Evolutionary conservation across 352 stramenopile genomes (phyloP).

Genomic region (Thalassiosira mediterranea): DNA sequence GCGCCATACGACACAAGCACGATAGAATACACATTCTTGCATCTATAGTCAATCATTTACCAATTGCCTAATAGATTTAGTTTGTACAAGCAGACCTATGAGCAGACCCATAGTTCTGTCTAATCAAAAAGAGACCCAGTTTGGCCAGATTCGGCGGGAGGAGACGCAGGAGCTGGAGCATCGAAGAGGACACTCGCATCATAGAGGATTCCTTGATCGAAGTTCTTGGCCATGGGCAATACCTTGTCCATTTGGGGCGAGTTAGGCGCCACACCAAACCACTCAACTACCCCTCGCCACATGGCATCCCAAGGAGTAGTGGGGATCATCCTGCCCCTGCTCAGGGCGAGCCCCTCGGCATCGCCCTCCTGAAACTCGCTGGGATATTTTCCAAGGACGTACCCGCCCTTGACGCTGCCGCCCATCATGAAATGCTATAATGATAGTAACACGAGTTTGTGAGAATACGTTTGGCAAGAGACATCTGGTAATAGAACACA

Average conservation of each 20-base stretch:
- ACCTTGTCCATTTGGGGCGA: conserved; percentile 35
- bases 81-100: no score
- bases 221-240: conserved; percentile 45
- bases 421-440: conserved; percentile 52
- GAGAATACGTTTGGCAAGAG: no score
- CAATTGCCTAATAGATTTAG: no score
- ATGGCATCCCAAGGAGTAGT: conserved; percentile 72
- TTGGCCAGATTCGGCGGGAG: no score
- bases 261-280: conserved; percentile 51
- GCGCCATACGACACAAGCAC: no score
- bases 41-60: no score
- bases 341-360: conserved; percentile 47
- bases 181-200: no score
- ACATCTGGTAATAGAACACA: no score
- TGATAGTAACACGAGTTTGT: conserved; percentile 65
- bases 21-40: no score
- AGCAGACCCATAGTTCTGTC: no score
- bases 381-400: conserved; percentile 78
- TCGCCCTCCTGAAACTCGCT: conserved; percentile 59
- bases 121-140: no score
- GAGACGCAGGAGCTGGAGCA: no score
- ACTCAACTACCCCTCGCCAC: conserved; percentile 56
- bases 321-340: conserved; percentile 68
- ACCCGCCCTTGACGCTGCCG: conserved; percentile 63
- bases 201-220: conserved; percentile 17